Percentiles rank a stretch among this genome's conserved stretches.
These are phyloP conservation scores for Cercospora sojina DNA, from an alignment of 2,329 filamentous ascomycete species.

Conservation along the genomic window DNA sequence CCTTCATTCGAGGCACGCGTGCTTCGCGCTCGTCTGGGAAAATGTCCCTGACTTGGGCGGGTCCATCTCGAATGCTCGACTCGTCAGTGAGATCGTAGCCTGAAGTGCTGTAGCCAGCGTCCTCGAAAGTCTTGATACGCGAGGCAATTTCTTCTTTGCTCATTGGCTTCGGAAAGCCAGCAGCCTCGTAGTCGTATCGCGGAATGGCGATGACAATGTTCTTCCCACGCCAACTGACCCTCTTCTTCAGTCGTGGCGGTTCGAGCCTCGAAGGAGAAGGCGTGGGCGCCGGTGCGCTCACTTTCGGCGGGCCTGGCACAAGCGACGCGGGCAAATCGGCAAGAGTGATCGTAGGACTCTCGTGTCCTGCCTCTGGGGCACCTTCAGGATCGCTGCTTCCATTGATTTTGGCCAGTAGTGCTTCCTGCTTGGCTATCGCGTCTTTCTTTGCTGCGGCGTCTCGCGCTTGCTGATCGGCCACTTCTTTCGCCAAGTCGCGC, in stretches of 20 bases:
- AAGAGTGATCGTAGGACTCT: not conserved
- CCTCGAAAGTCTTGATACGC: constrained; percentile 66
- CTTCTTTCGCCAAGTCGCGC: not conserved
- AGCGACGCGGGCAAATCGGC: constrained; percentile 1
- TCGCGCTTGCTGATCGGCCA: constrained; percentile 11
- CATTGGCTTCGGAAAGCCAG: constrained; percentile 46
- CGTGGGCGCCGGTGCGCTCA: constrained; percentile 4
- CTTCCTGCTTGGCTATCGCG: constrained; percentile 14
- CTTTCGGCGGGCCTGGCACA: constrained; percentile 5
- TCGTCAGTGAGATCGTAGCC: constrained; percentile 65
- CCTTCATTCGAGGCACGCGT: constrained; percentile 34
- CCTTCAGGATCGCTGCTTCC: constrained; percentile 6
- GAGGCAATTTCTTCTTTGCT: constrained; percentile 55
- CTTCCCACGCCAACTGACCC: constrained; percentile 48
- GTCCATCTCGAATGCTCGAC: constrained; percentile 25
- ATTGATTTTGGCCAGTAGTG: constrained; percentile 10
- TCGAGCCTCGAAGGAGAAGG: constrained; percentile 25
- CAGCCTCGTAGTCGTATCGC: constrained; percentile 43
- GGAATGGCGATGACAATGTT: constrained; percentile 49
- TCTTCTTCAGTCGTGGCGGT: constrained; percentile 45
- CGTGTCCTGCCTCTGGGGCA: not conserved
- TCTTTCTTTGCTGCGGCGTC: constrained; percentile 8
- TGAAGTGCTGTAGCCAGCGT: constrained; percentile 65
- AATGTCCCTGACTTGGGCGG: constrained; percentile 61
- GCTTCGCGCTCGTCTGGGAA: constrained; percentile 60